Base-by-base conservation (phyloP, 1,284 basidiomycete species). In the Hymenochaete sp. region DNA sequence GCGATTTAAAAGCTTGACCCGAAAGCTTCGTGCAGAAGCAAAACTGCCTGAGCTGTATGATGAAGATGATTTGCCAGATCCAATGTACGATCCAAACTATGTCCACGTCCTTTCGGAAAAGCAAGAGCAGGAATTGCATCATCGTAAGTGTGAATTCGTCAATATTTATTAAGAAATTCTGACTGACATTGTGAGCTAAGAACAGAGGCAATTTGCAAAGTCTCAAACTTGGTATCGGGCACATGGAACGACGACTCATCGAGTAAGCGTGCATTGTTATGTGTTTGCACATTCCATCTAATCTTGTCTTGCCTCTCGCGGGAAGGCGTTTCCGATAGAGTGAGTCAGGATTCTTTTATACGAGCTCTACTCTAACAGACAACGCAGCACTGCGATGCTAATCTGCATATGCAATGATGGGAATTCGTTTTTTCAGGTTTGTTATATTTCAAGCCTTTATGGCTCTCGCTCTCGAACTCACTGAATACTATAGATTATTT, bases 221-320 rank as follows among this genome's bases (percentile, higher is more conserved):
- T 74, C 73, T 36, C 77, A 87, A 63, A 90, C 86, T 0, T 93
- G 89, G 86, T 93, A 93, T 62, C 70, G 85, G 32, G 79, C 88
- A 5, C 87, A 92, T 61, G 88, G 85, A 32, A 92, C 87, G 3
- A 79, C 82, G 45, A 91, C 90, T 0, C 89, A 93, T 60, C 67
- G 80, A 40, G 81, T 79, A 57, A 50, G 72, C 55, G 11, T 22
- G 46, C 45, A 22, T 5, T 8, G 4, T 16, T 42, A 14, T 9
- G 26, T 29, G 11, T 25, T 13, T 2, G 26, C 19, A 5, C 38
- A 24, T 21, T 42, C 16, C 16, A 16, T 18, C 29, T 25, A n/a
- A 11, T 29, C 19, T 26, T 42, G 14, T 18, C 10, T 43, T 38
- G 22, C 21, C 22, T 54, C 13, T n/a, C 5, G 24, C n/a, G 8